phyloP scores from a whole-genome alignment of 305 asterid genomes.

The Andrographis paniculata region DNA sequence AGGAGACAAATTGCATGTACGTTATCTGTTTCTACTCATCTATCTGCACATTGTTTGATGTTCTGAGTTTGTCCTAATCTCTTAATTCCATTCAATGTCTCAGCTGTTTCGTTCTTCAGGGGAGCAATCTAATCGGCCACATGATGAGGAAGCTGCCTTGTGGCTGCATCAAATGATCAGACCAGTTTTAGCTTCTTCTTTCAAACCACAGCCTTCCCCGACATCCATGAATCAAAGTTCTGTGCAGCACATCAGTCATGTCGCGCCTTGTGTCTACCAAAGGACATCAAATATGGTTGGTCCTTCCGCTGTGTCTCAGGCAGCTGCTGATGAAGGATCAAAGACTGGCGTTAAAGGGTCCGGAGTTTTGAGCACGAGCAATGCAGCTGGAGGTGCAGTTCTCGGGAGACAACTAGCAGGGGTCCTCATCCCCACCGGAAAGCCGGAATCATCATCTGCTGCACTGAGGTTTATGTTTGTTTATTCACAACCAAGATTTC shows the following conservation, averaged over 20 bases:
- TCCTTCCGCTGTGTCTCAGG: conserved; percentile 48
- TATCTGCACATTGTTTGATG: not conserved
- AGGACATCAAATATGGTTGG: conserved; percentile 47
- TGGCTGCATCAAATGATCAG: conserved; percentile 47
- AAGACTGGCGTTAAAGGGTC: conserved; percentile 91
- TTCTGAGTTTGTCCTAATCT: no score
- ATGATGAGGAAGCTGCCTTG: conserved; percentile 45
- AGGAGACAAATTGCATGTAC: conserved; percentile 46
- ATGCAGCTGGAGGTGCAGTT: conserved; percentile 37
- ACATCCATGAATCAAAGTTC: conserved; percentile 41
- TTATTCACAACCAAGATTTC: not conserved
- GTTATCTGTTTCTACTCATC: no score
- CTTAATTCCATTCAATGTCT: no score
- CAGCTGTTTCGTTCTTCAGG: conserved; percentile 6
- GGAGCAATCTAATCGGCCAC: conserved; percentile 45
- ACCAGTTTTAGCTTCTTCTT: conserved; percentile 42
- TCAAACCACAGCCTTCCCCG: conserved; percentile 40
- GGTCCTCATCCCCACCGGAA: conserved; percentile 36
- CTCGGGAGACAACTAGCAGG: conserved; percentile 58
- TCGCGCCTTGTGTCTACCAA: conserved; percentile 28
- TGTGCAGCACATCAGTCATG: conserved; percentile 61
- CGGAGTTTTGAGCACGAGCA: conserved; percentile 55
- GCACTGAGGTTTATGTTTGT: conserved; percentile 38
- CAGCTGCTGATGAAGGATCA: conserved; percentile 95
- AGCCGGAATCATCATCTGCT: conserved; percentile 46